phyloP scores from a whole-genome alignment of 768 basidiomycete genomes.

The Boletus rubescentipes region DNA sequence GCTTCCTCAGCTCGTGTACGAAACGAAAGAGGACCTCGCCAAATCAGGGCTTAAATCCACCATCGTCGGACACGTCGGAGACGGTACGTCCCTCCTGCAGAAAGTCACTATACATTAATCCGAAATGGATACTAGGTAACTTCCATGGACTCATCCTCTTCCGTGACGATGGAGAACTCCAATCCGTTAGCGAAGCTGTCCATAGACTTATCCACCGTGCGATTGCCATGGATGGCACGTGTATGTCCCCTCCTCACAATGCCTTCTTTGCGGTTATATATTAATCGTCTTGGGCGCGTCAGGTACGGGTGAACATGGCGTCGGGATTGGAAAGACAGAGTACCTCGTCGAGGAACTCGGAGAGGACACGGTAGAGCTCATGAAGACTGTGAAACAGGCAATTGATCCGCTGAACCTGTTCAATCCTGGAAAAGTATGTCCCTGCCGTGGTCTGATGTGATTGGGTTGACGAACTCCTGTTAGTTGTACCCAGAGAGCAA shows the following conservation, averaged over 20 bases:
- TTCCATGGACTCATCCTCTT: conserved; percentile 55
- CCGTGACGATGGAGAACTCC: conserved; percentile 55
- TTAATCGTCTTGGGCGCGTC: not conserved
- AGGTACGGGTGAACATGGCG: conserved; percentile 88
- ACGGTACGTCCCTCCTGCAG: conserved; percentile 49
- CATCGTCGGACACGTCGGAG: conserved; percentile 80
- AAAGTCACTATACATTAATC: not conserved
- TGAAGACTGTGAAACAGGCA: conserved; percentile 80
- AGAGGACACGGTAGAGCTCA: conserved; percentile 73
- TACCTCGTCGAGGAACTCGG: conserved; percentile 86
- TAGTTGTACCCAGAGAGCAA: conserved; percentile 23
- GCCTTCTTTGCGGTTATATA: not conserved
- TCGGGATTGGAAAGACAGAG: conserved; percentile 83
- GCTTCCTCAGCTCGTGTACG: conserved; percentile 66
- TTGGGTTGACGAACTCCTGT: not conserved
- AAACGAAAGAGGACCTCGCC: conserved; percentile 77
- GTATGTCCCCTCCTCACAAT: conserved; percentile 37
- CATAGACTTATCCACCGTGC: conserved; percentile 74
- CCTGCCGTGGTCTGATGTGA: not conserved
- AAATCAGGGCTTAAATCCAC: conserved; percentile 58
- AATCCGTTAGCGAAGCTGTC: conserved; percentile 55
- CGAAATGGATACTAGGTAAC: conserved; percentile 35
- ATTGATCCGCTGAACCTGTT: conserved; percentile 80
- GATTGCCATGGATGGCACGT: conserved; percentile 72
- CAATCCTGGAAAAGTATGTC: conserved; percentile 75